A percentile compares a stretch with the other conserved stretches of the same genome.
Evolutionary conservation across 768 basidiomycete genomes (phyloP).

Genomic region (Termitomyces titanicus): DNA sequence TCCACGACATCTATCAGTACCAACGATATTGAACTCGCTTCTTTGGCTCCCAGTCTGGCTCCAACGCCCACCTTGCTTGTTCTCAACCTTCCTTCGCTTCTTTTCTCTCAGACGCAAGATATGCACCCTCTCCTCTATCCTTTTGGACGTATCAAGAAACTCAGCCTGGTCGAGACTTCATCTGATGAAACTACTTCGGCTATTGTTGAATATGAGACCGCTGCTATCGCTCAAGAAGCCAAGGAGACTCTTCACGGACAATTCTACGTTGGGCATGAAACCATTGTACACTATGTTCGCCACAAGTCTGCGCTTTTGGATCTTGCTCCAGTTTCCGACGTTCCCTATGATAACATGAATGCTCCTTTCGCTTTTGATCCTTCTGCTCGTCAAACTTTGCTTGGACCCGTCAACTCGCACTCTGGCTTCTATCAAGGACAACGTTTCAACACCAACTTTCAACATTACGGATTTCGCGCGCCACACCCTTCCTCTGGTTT

Average conservation of each 20-base stretch:
- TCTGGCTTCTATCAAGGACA: slow-evolving; percentile 8
- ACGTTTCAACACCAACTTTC: slow-evolving; percentile 10
- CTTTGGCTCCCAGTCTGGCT: slow-evolving; percentile 28
- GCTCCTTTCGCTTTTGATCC: slow-evolving; percentile 11
- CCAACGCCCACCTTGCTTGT: slow-evolving; percentile 58
- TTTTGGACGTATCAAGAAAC: slow-evolving; percentile 63
- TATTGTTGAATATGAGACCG: slow-evolving; percentile 59
- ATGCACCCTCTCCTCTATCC: slow-evolving; percentile 72
- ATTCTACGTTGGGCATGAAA: slow-evolving; percentile 47
- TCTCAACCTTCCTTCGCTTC: slow-evolving; percentile 57
- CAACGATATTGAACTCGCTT: slow-evolving; percentile 25
- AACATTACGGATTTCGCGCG: slow-evolving; percentile 12
- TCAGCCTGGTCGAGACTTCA: slow-evolving; percentile 46
- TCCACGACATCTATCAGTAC: slow-evolving; percentile 32
- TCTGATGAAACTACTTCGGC: slow-evolving; percentile 45
- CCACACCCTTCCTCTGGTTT: slow-evolving; percentile 11
- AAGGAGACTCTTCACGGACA: slow-evolving; percentile 60
- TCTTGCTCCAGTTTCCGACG: slow-evolving; percentile 15
- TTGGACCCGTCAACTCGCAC: slow-evolving; percentile 9
- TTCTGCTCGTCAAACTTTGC: slow-evolving; percentile 16
- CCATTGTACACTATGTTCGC: slow-evolving; percentile 32
- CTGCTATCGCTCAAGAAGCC: slow-evolving; percentile 59
- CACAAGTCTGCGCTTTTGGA: slow-evolving; percentile 17
- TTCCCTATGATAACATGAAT: slow-evolving; percentile 9
- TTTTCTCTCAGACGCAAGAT: slow-evolving; percentile 67